Base-by-base conservation (phyloP, 768 basidiomycete species). In the Chiua virens region DNA sequence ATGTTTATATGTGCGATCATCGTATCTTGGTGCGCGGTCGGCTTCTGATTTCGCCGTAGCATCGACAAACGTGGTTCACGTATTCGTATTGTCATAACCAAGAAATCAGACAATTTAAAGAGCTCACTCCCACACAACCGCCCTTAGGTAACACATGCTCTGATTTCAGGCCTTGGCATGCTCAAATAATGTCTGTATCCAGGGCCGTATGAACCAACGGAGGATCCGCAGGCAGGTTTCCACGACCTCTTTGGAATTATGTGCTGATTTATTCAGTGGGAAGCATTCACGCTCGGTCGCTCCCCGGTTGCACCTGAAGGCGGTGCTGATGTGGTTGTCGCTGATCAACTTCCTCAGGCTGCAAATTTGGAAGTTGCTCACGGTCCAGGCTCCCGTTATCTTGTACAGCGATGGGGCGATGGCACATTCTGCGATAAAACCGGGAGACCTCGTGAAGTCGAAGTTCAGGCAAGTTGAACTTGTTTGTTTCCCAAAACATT, bases 21-120 rank as follows among this genome's bases (percentile, higher is more conserved):
- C 61, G 64, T 65, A 64, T 57, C 63, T 64, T 59, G n/a, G 51
- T 36, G 42, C 50, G 38, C 39, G 47, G 48, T 61, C 56, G 55
- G 47, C 60, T 68, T 67, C 71, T 68, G 59, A 73, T 66, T 56
- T 52, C 41, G 43, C 63, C 47, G 55, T 73, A 92, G 87, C 84
- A 87, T 66, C 83, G 83, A 59, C 89, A 92, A 75, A 83, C 86
- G 35, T 97, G 94, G 94, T 98, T 98, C 75, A 98, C 94, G 34
- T 98, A 98, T 73, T 86, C 92, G 43, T 97, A 90, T 70, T 93
- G 96, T 74, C 94, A 99, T 74, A 90, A 94, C 69, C 80, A 84
- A 45, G 86, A 97, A 72, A 92, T 98, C 54, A 86, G 95, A 51
- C 97, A 99, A 72, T 99, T 98, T 78, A 89, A 89, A 71, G 93